These are phyloP conservation scores for Tremellales sp. DNA, from an alignment of 1,284 basidiomycete species.

Conservation along the genomic window DNA sequence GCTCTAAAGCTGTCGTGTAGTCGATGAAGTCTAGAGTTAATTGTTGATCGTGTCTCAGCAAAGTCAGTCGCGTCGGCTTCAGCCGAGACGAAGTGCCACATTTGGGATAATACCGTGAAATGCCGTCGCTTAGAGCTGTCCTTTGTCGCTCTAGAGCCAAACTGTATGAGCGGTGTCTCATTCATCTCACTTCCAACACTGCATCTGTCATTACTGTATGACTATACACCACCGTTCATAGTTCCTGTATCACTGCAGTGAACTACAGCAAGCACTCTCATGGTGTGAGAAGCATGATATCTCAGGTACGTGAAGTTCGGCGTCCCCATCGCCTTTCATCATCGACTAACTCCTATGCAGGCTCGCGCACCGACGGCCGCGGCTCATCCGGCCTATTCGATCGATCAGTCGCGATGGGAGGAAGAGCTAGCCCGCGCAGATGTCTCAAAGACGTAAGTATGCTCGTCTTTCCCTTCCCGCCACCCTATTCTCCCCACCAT, in stretches of 20 bases:
- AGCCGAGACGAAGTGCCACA: background rate
- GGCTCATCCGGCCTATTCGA: constrained; percentile 1
- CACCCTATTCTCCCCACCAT: constrained; percentile 11
- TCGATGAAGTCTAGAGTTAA: background rate
- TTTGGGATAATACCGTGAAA: background rate
- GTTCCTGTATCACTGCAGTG: no score
- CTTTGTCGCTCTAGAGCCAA: background rate
- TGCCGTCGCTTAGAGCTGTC: background rate
- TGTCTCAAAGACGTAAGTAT: constrained; percentile 54
- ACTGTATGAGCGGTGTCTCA: background rate
- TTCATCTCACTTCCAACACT: background rate
- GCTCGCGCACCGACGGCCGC: background rate
- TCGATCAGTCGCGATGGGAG: constrained; percentile 47
- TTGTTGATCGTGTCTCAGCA: background rate
- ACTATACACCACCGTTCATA: no score
- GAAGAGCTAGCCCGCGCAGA: constrained; percentile 49
- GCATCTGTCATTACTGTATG: no score
- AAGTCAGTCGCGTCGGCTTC: background rate
- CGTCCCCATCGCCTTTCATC: no score
- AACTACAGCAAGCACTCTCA: no score
- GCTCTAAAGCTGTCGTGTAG: background rate
- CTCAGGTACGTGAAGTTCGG: no score
- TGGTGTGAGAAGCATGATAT: no score
- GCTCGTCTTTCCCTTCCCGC: constrained; percentile 4
- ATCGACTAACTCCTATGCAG: background rate